Evolutionary conservation across 1,139 yeast species (phyloP), one percentile per base, ranked within the genome.

Genomic region (Candida glucosophila): DNA sequence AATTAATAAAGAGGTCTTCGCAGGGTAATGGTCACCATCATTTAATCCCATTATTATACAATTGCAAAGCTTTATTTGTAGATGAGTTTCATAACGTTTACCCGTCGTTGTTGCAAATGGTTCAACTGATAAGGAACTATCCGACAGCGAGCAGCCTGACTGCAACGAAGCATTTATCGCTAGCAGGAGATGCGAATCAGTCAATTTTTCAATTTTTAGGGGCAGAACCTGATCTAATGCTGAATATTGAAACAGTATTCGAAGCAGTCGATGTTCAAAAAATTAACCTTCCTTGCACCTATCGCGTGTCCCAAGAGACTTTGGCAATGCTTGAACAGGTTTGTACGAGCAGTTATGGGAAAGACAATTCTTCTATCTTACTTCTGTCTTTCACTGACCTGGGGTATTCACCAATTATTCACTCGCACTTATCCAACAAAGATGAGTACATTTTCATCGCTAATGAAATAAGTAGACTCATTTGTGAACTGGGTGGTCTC

Each of bases 41-140:
- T 12, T 31, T 32, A 27, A 50, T 59, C 8, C 44, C 48, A 1
- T 48, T 43, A 19, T 25, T 62, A 16, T 33, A 41, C 5, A 37
- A 40, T 10, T 54, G 50, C 28, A 51, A 49, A 30, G 63, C 49
- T 4, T 56, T 79, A 0, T 47, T 81, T 0, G 73, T 80, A 8
- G 93, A 81, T 48, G 93, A 81, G 47, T 77, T 75, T 41, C 92
- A 81, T 44, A 93, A 81, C 47, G 61, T 78, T 49, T 68, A 74
- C 35, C 62, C 65, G 1, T 58, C 56, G n/a, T 54, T 78, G 14
- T 43, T 70, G 23, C 54, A 58, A 8, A 45, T 80, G 5, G 47
- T 78, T 4, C 44, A 52, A 23, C 40, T 47, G 2, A 44, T 77
- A 4, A 47, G 48, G 2, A 30, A 29, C 6, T 58, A 60, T 36